Percentiles rank a stretch among this genome's conserved stretches.
Conservation (phyloP, 73 alveolate species). For the Breviolum minutum region DNA sequence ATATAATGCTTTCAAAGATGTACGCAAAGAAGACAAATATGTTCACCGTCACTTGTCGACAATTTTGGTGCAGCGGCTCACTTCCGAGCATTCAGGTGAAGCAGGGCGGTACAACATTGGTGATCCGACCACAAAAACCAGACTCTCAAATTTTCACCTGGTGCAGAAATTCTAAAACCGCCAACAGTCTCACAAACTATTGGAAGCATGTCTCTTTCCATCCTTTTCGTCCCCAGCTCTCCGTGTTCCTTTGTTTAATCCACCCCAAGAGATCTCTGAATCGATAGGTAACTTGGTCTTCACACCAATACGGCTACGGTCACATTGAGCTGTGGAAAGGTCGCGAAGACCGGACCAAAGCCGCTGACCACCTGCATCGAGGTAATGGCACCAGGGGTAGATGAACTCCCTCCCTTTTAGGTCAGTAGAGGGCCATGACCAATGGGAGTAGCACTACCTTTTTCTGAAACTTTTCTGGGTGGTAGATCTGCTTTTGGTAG, state of each 20-base stretch:
- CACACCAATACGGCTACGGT: constrained; percentile 92
- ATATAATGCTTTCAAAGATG: neutral
- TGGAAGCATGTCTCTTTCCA: neutral
- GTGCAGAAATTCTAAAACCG: neutral
- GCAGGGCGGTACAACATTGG: neutral
- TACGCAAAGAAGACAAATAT: neutral
- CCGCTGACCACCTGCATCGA: constrained; percentile 58
- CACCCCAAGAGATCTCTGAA: no score
- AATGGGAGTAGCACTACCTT: no score
- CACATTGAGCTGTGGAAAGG: constrained; percentile 38
- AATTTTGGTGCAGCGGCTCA: neutral
- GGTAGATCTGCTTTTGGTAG: no score
- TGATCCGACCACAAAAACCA: neutral
- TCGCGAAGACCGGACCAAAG: constrained; percentile 55
- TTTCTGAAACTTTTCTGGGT: no score
- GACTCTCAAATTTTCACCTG: neutral
- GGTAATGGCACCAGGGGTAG: neutral
- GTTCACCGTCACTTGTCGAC: neutral
- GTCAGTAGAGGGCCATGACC: no score
- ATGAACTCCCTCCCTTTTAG: neutral
- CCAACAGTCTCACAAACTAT: neutral
- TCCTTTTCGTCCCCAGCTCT: neutral
- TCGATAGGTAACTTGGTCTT: neutral
- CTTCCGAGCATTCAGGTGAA: no score
- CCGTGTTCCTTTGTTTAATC: no score